These are phyloP conservation scores for Fragaria ananassa DNA, from an alignment of 306 rosid genomes.

Conservation along the genomic window DNA sequence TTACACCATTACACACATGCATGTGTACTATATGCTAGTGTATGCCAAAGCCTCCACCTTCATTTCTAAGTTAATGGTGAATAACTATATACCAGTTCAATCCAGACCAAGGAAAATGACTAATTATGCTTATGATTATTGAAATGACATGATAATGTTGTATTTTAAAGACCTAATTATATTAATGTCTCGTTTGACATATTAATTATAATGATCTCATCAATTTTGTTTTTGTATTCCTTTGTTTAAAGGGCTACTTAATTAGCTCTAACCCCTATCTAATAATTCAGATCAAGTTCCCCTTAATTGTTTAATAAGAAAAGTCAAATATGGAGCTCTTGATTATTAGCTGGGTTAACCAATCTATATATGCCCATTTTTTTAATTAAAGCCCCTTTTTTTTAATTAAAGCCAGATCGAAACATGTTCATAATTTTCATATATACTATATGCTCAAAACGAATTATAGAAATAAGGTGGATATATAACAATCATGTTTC, in stretches of 20 bases:
- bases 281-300: conserved; percentile 20
- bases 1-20: not conserved
- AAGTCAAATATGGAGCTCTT: conserved; percentile 21
- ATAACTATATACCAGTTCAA: conserved; percentile 4
- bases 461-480: not conserved
- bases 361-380: not conserved
- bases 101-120: not conserved
- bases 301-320: not conserved
- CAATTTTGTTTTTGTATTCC: not conserved
- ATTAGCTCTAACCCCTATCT: conserved; percentile 10
- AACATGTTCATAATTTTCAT: not conserved
- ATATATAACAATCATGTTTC: not conserved
- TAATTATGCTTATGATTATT: conserved; percentile 1
- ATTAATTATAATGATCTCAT: conserved; percentile 20
- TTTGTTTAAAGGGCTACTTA: not conserved
- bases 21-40: not conserved
- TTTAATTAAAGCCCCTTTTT: not conserved
- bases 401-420: conserved; percentile 13
- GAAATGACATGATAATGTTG: conserved; percentile 1
- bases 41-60: not conserved
- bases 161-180: conserved; percentile 2
- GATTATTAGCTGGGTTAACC: not conserved
- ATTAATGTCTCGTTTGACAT: not conserved
- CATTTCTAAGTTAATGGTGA: not conserved
- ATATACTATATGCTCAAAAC: not conserved